Conservation (phyloP, 176 grass and related monocot genomes). For the Oryza coarctata region DNA sequence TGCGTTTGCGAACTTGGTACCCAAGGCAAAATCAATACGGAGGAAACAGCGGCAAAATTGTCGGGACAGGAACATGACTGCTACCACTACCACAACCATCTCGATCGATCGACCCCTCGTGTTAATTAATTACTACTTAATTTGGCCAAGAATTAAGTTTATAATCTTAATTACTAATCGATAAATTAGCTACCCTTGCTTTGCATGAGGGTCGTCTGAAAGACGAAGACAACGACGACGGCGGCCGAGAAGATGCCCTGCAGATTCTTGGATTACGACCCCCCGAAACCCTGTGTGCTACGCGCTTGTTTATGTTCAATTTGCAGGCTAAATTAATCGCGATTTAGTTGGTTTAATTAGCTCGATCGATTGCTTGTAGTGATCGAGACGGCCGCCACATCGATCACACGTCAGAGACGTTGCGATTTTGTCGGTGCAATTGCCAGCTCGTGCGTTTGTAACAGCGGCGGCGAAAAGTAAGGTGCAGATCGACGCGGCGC, state of each 20-base stretch:
- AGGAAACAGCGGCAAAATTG: constrained; percentile 14
- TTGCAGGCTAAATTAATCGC: neutral
- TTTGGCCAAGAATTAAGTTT: neutral
- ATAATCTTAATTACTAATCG: neutral
- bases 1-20: neutral
- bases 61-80: neutral
- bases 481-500: neutral
- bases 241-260: neutral
- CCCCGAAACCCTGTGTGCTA: neutral
- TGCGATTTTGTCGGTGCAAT: neutral
- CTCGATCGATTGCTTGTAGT: neutral
- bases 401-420: neutral
- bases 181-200: neutral
- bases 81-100: neutral
- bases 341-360: neutral
- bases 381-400: neutral
- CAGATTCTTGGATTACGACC: neutral
- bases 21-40: neutral
- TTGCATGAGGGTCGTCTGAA: neutral
- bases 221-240: neutral
- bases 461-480: neutral
- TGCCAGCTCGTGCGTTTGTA: no score
- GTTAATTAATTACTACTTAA: neutral
- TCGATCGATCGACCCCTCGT: neutral
- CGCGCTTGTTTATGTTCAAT: neutral